Conservation (phyloP, 306 rosid species). For the Cicer judaicum region DNA sequence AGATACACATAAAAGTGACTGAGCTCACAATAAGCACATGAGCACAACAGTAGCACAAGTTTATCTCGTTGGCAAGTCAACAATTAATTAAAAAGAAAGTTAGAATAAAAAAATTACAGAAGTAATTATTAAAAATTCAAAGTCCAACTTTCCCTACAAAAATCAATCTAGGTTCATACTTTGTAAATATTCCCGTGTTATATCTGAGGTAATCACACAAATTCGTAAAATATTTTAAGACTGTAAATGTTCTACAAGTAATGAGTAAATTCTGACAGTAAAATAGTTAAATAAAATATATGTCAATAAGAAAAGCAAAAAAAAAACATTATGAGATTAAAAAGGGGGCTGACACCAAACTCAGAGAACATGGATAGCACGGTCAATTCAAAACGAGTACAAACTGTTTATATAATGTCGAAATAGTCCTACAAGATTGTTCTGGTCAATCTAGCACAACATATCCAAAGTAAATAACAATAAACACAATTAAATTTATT, state of each 20-base stretch:
- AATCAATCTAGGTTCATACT: conserved; percentile 27
- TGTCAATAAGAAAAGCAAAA: conserved; percentile 23
- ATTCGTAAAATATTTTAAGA: conserved; percentile 9
- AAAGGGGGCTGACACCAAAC: conserved; percentile 23
- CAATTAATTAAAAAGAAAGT: background rate
- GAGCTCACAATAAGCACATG: conserved; percentile 35
- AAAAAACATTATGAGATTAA: background rate
- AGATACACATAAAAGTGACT: conserved; percentile 31
- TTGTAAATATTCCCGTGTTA: conserved; percentile 16
- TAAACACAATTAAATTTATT: conserved; percentile 19
- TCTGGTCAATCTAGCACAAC: conserved; percentile 6
- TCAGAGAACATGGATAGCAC: conserved; percentile 33
- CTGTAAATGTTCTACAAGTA: conserved; percentile 24
- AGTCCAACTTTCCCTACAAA: conserved; percentile 27
- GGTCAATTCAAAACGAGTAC: conserved; percentile 30
- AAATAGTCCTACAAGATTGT: conserved; percentile 16
- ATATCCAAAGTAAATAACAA: conserved; percentile 30
- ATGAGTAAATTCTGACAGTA: conserved; percentile 29
- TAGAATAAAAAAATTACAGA: background rate
- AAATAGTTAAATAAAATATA: conserved; percentile 18
- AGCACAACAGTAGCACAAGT: conserved; percentile 26
- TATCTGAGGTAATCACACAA: conserved; percentile 14
- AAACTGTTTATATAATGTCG: conserved; percentile 23
- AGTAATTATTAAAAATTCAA: conserved; percentile 18
- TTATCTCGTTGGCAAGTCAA: conserved; percentile 31